These are phyloP conservation scores for Ophiobolus disseminans DNA, from an alignment of 2,329 filamentous ascomycete species.

Conservation along the genomic window DNA sequence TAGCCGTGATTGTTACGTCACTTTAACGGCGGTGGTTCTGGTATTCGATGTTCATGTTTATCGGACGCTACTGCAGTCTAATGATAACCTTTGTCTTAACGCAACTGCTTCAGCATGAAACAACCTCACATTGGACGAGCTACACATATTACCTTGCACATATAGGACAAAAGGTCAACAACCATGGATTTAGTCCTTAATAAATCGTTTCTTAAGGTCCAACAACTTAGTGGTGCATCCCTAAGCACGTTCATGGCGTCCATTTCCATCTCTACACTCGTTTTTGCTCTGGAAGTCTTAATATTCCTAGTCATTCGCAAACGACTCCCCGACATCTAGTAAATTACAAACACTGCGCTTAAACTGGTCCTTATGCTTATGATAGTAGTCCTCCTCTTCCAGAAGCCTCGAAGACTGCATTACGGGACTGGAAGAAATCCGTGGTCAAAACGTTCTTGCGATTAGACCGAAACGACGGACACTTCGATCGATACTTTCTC, in stretches of 20 bases:
- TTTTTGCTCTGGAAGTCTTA: constrained; percentile 14
- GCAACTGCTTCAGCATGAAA: no score
- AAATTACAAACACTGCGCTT: constrained; percentile 1
- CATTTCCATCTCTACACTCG: constrained; percentile 5
- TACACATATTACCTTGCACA: no score
- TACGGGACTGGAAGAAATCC: constrained; percentile 1
- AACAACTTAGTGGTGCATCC: no score
- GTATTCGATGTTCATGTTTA: no score
- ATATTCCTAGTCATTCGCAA: constrained; percentile 8
- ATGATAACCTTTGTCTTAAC: no score
- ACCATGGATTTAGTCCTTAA: no score
- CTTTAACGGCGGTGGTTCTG: no score
- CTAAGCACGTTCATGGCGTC: constrained; percentile 13
- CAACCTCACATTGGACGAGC: no score
- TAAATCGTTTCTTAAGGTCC: no score
- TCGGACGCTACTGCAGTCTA: no score
- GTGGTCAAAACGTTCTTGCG: constrained; percentile 18
- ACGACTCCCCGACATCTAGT: constrained; percentile 13
- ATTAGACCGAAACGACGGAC: background rate
- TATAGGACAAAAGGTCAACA: no score
- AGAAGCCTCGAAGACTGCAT: background rate
- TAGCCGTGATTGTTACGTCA: no score
- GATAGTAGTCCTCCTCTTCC: background rate
- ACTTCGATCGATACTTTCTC: constrained; percentile 24
- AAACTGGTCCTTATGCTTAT: constrained; percentile 4